Evolutionary conservation across 2,329 filamentous ascomycete species (phyloP).

Genomic region (Fusarium mangiferae): DNA sequence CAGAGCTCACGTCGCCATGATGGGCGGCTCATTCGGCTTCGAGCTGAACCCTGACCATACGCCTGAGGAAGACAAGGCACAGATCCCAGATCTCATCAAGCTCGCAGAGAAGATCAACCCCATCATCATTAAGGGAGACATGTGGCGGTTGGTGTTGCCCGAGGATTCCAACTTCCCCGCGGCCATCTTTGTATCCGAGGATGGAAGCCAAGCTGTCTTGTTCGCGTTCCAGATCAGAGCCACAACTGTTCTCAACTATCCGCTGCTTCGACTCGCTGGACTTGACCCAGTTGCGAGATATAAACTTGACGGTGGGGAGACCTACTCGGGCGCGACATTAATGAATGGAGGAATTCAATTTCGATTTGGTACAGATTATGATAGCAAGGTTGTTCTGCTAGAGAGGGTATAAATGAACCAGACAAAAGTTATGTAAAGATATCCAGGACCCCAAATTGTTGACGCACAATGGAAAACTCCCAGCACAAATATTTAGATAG

Average conservation of each 20-base stretch:
- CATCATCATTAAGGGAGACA: conserved; percentile 65
- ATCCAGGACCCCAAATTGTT: background rate
- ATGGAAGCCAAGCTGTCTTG: conserved; percentile 61
- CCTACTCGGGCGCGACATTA: conserved; percentile 67
- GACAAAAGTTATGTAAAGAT: background rate
- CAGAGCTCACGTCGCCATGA: conserved; percentile 73
- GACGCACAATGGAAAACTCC: accelerated
- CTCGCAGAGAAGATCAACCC: conserved; percentile 68
- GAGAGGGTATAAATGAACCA: conserved; percentile 49
- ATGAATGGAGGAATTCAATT: conserved; percentile 71
- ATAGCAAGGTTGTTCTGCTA: conserved; percentile 66
- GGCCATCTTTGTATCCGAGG: conserved; percentile 66
- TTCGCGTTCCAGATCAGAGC: conserved; percentile 70
- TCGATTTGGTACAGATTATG: conserved; percentile 62
- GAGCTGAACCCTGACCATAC: conserved; percentile 69
- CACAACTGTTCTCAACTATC: conserved; percentile 61
- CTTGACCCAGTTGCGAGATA: conserved; percentile 66
- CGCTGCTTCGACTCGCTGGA: conserved; percentile 65
- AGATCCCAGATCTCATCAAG: conserved; percentile 64
- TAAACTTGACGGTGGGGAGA: conserved; percentile 60
- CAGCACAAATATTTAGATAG: background rate
- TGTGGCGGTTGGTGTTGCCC: conserved; percentile 68
- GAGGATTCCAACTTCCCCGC: conserved; percentile 71
- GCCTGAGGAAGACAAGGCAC: conserved; percentile 59
- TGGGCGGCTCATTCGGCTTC: conserved; percentile 74